These are phyloP conservation scores for Paraglomus brasilianum DNA, from an alignment of 192 early-diverging fungal genomes.

Conservation along the genomic window DNA sequence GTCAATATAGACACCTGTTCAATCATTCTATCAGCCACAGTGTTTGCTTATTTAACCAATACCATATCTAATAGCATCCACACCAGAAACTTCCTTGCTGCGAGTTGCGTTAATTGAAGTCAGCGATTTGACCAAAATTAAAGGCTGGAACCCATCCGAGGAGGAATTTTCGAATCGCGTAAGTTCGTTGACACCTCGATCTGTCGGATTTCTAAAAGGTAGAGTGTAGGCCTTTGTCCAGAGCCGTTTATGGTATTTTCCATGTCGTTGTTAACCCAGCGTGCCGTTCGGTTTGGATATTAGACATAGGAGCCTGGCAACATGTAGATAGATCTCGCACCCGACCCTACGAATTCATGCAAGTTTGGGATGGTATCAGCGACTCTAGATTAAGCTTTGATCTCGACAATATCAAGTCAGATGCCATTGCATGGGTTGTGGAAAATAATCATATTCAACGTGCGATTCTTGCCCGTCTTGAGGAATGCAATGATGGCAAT, in stretches of 20 bases:
- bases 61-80: constrained; percentile 35
- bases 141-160: constrained; percentile 50
- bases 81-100: constrained; percentile 37
- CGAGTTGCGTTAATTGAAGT: constrained; percentile 81
- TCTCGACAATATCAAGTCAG: constrained; percentile 37
- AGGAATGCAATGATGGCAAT: constrained; percentile 38
- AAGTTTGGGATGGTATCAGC: constrained; percentile 78
- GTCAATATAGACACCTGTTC: constrained; percentile 50
- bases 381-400: constrained; percentile 67
- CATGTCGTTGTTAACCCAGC: neutral
- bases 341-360: constrained; percentile 66
- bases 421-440: constrained; percentile 78
- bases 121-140: constrained; percentile 59
- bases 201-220: constrained; percentile 60
- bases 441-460: constrained; percentile 83
- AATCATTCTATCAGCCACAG: no score
- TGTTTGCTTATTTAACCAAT: no score
- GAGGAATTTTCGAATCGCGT: constrained; percentile 79
- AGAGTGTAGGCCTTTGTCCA: neutral
- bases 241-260: neutral
- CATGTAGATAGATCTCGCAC: constrained; percentile 56
- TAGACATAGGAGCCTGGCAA: constrained; percentile 66
- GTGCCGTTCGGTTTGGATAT: constrained; percentile 21
- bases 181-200: constrained; percentile 73
- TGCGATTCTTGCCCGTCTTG: constrained; percentile 58